These are phyloP conservation scores for Volutella citrinella DNA, from an alignment of 2,329 filamentous ascomycete species.

Conservation along the genomic window DNA sequence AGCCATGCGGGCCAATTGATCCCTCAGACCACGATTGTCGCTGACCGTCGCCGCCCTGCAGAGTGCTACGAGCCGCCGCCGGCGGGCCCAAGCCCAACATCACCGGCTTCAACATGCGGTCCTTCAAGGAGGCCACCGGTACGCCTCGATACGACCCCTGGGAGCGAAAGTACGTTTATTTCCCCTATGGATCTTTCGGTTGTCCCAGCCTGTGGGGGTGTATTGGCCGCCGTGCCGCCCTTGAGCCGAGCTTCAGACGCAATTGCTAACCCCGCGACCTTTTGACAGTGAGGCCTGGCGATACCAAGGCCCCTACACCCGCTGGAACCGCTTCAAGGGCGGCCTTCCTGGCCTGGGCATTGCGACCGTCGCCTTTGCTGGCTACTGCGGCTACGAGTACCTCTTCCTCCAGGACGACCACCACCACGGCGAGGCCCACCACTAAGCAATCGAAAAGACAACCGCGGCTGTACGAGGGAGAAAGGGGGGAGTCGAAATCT, in stretches of 20 bases:
- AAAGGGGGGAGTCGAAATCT: conserved; percentile 11
- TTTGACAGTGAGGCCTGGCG: conserved; percentile 94
- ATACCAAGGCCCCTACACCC: conserved; percentile 83
- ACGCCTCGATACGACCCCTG: conserved; percentile 63
- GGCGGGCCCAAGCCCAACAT: conserved; percentile 65
- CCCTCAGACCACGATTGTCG: no score
- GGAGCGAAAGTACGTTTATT: conserved; percentile 56
- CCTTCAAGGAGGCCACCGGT: conserved; percentile 70
- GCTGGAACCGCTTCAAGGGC: conserved; percentile 84
- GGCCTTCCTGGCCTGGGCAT: conserved; percentile 90
- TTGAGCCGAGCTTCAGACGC: no score
- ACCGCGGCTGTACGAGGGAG: conserved; percentile 10
- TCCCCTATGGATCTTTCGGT: no score
- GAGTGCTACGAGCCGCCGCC: conserved; percentile 49
- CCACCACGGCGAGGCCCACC: conserved; percentile 49
- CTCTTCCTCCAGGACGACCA: conserved; percentile 76
- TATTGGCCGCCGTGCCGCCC: no score
- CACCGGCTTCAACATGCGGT: conserved; percentile 87
- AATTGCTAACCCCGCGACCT: no score
- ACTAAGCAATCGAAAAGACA: conserved; percentile 54
- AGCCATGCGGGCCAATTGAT: conserved; percentile 3
- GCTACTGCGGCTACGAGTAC: conserved; percentile 87
- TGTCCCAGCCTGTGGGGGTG: no score
- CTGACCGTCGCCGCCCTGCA: conserved; percentile 20
- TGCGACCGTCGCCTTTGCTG: conserved; percentile 84